A percentile compares a stretch with the other conserved stretches of the same genome.
phyloP scores from a whole-genome alignment of 1,284 basidiomycete species.

The Stereum hirsutum region DNA sequence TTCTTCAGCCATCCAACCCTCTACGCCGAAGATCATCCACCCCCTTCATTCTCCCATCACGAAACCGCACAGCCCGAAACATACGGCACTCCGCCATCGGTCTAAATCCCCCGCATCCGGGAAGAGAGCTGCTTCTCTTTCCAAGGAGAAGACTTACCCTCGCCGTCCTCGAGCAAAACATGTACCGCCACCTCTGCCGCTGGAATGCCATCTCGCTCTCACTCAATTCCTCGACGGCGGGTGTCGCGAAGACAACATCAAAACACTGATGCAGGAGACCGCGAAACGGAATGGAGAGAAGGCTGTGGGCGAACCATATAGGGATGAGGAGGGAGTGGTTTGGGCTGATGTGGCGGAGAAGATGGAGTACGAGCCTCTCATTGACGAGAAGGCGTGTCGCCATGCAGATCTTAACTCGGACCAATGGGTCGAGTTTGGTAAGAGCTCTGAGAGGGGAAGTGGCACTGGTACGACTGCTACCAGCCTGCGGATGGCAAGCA shows the following conservation, averaged over 20 bases:
- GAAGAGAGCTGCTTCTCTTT: constrained; percentile 14
- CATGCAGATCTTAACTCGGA: no score
- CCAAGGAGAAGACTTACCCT: no score
- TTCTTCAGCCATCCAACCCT: no score
- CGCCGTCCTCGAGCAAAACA: constrained; percentile 33
- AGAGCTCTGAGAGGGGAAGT: no score
- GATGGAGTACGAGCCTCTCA: constrained; percentile 60
- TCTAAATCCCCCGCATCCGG: not conserved
- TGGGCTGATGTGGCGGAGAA: constrained; percentile 67
- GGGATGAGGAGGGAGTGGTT: constrained; percentile 50
- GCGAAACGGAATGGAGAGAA: no score
- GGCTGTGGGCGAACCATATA: constrained; percentile 42
- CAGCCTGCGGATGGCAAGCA: no score
- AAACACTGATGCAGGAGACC: constrained; percentile 47
- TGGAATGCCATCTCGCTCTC: constrained; percentile 53
- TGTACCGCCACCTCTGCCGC: constrained; percentile 30
- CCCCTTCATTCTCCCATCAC: not conserved
- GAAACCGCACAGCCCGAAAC: not conserved
- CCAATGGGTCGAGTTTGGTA: no score
- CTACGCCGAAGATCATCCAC: no score
- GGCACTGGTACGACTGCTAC: no score
- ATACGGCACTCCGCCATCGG: not conserved
- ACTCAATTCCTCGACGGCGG: constrained; percentile 60
- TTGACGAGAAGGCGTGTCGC: no score
- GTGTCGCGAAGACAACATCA: constrained; percentile 49